phyloP scores from a whole-genome alignment of 192 early-diverging fungal species.

The Funneliformis mosseae region DNA sequence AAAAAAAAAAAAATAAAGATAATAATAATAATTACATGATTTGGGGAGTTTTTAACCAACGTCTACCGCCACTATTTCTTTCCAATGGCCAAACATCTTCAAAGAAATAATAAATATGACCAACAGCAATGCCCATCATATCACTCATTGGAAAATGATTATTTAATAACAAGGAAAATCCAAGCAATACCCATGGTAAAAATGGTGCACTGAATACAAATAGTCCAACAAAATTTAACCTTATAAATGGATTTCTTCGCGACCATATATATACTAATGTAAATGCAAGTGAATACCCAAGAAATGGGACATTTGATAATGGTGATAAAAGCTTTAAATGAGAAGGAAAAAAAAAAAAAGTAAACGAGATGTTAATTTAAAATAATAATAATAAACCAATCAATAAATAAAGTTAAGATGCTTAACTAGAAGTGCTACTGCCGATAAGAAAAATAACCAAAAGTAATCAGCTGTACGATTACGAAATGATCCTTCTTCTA shows the following conservation, averaged over 20 bases:
- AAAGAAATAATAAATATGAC: slow-evolving; percentile 95
- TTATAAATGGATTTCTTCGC: slow-evolving; percentile 87
- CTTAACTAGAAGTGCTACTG: slow-evolving; percentile 56
- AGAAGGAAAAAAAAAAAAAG: neutral
- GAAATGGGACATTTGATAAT: slow-evolving; percentile 66
- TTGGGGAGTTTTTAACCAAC: slow-evolving; percentile 57
- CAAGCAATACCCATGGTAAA: slow-evolving; percentile 88
- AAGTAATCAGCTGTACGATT: slow-evolving; percentile 90
- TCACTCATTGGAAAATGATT: slow-evolving; percentile 78
- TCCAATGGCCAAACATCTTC: slow-evolving; percentile 91
- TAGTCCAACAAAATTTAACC: slow-evolving; percentile 89
- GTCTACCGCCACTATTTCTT: slow-evolving; percentile 58
- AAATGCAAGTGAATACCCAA: slow-evolving; percentile 81
- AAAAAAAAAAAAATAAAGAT: too few relatives aligned
- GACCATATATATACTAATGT: slow-evolving; percentile 96
- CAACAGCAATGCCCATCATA: slow-evolving; percentile 81
- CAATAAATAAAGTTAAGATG: neutral
- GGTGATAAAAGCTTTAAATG: slow-evolving; percentile 31
- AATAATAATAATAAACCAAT: neutral
- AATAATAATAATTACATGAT: slow-evolving; percentile 51
- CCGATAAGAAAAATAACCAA: slow-evolving; percentile 81
- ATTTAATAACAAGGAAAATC: slow-evolving; percentile 82
- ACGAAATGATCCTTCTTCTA: slow-evolving; percentile 94
- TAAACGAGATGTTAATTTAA: slow-evolving; percentile 6
- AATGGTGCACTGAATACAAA: slow-evolving; percentile 91